Base-by-base conservation (phyloP, 352 stramenopile species). In the Globisporangium nagaii region DNA sequence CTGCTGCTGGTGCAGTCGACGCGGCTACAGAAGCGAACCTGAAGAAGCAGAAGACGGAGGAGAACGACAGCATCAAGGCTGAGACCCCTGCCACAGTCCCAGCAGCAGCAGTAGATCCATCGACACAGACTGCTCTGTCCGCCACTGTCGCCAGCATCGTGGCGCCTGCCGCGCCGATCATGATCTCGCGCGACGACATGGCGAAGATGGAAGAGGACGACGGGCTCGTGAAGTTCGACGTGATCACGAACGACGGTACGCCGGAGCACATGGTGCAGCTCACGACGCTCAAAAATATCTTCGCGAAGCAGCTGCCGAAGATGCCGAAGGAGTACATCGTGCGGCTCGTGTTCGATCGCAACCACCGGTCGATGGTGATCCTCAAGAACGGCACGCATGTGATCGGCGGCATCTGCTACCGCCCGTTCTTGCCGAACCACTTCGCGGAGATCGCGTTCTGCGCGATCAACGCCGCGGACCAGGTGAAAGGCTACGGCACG, bases 361-460 rank as follows among this genome's bases (percentile, higher is more conserved):
- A 78, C 66, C 95, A 98, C 65, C 70, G 84, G 13, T 96, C 90
- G n/a, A 91, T 98, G 69, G 75, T 97, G 24, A 88, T 98, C 35
- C 70, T 96, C 4, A 97, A 97, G 73, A 92, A 96, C 54, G 80
- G 76, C 49, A 90, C 79, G 45, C 70, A 79, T n/a, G 91, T 98
- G 17, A 96, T 99, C 53, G 97, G 97, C 19, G 97, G 96, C 22
- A 99, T 99, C 60, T 99, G 96, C 66, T 99, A 99, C 69, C 81
- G 96, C 4, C 86, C 93, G 19, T 99, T 98, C 66, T 66, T 88
- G 25, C 78, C 79, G 13, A 95, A 98, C 58, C 73, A 92, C 43
- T 99, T 99, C 76, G 96, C 89, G n/a, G 97, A 99, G 63, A 99
- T 99, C 73, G 97, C 96, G 4, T 99, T 99, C 70, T 99, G 96